Conservation (phyloP, 331 rosid species). For the Malus hybrid region DNA sequence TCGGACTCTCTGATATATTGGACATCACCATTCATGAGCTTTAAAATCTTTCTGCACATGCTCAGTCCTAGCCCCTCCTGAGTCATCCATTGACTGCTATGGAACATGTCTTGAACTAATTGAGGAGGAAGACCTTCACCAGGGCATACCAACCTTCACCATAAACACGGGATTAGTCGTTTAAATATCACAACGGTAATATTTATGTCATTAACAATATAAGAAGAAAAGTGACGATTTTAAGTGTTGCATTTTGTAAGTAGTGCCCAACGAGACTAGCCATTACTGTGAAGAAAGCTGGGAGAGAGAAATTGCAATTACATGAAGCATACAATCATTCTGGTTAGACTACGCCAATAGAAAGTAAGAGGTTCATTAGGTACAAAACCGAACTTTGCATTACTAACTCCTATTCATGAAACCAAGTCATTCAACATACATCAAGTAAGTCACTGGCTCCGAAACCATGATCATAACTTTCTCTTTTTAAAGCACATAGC, state of each 20-base stretch:
- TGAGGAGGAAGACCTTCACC: conserved; percentile 96
- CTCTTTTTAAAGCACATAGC: neutral
- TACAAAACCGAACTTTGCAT: neutral
- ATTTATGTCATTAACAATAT: neutral
- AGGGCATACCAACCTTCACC: conserved; percentile 82
- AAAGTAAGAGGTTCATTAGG: neutral
- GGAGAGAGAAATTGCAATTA: neutral
- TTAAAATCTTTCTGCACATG: conserved; percentile 89
- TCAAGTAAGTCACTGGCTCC: neutral
- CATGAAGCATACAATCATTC: neutral
- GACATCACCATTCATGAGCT: conserved; percentile 88
- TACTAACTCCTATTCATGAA: neutral
- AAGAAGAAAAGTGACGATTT: neutral
- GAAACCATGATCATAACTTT: neutral
- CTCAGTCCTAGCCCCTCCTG: conserved; percentile 91
- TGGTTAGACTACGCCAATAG: neutral
- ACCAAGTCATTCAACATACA: neutral
- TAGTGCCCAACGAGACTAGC: neutral
- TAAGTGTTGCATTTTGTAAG: neutral
- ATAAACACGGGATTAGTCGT: conserved; percentile 14
- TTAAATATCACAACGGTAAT: neutral
- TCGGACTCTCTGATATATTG: conserved; percentile 95
- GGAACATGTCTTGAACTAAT: conserved; percentile 91
- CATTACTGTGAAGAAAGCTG: neutral
- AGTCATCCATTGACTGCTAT: conserved; percentile 67